These are phyloP conservation scores for Aspergillus steynii DNA, from an alignment of 495 filamentous ascomycete genomes.

Conservation along the genomic window DNA sequence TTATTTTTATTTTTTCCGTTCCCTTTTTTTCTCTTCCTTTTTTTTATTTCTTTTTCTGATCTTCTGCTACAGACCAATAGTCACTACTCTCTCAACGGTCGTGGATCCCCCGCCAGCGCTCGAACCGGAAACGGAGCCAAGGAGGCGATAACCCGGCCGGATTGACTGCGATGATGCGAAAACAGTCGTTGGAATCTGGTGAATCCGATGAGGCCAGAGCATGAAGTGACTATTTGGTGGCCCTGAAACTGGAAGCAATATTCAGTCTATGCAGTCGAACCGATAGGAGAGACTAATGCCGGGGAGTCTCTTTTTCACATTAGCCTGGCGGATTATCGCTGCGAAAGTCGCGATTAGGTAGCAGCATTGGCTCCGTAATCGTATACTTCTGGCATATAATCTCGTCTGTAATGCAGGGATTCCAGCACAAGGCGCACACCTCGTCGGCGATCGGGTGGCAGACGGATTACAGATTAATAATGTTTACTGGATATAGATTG, in stretches of 20 bases:
- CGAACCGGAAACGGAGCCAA: slow-evolving; percentile 40
- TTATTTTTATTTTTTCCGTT: slow-evolving; percentile 23
- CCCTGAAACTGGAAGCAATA: too few species aligned
- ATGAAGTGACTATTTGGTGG: too few species aligned
- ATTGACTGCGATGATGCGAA: slow-evolving; percentile 26
- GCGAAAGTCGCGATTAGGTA: not conserved
- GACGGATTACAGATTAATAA: not conserved
- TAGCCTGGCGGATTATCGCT: too few species aligned
- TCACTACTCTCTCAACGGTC: slow-evolving; percentile 28
- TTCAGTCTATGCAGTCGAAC: too few species aligned
- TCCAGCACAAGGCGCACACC: too few species aligned
- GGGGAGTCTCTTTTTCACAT: too few species aligned
- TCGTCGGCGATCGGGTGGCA: too few species aligned
- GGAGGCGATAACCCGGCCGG: slow-evolving; percentile 22
- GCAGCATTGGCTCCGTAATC: not conserved
- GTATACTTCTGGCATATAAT: too few species aligned
- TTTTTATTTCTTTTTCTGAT: slow-evolving; percentile 13
- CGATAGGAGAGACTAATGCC: not conserved
- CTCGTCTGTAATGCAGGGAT: too few species aligned
- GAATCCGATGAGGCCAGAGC: too few species aligned
- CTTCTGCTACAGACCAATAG: slow-evolving; percentile 14
- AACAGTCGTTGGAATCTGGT: slow-evolving; percentile 4
- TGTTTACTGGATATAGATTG: slow-evolving; percentile 1
- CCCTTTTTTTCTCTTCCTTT: slow-evolving; percentile 13
- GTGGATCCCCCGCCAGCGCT: slow-evolving; percentile 43